Base-by-base conservation (phyloP, 1,139 yeast genomes). In the Taphrina sp. region DNA sequence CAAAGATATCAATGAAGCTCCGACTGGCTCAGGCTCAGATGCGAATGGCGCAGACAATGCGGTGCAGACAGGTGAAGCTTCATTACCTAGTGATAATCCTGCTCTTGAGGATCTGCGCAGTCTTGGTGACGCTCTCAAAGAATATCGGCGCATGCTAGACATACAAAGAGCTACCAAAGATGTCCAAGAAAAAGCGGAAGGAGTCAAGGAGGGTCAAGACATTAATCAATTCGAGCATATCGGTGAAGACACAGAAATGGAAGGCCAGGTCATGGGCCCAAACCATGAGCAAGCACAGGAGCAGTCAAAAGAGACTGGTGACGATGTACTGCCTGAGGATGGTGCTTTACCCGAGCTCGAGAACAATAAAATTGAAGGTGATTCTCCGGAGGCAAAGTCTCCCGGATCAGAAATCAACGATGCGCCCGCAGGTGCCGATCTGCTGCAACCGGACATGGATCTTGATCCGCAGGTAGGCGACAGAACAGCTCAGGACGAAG, bases 231-330 rank as follows among this genome's bases (percentile, higher is more conserved):
- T 90, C 69, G 95, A 90, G 68, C 97, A 92, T 67, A 77, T 88
- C 57, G 92, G 87, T 45, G 96, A 95, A 41, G 72, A 67, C 8
- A 89, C 85, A 46, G 78, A 88, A 5, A 81, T 83, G 42, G 92
- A 86, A 57, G 85, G 95, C 0, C 97, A 94, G 69, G 98, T 97
- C 0, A 72, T 92, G 58, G 98, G 97, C 22, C 82, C 94, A 43
- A 95, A 96, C 4, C 80, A 82, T 58, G n/a, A n/a, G n/a, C n/a
- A n/a, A n/a, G n/a, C n/a, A n/a, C 79, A 82, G 64, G 96, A 89
- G 51, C n/a, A n/a, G n/a, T n/a, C n/a, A n/a, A n/a, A n/a, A n/a
- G n/a, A n/a, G n/a, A 12, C 31, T 12, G 89, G 87, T 65, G 74
- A 80, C 36, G 94, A 87, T 66, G 70, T 81, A 0, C 95, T 90